Evolutionary conservation across 169 alveolate genomes (phyloP), one percentile per base, ranked within the genome.

Genomic region (Cryptosporidium muris): DNA sequence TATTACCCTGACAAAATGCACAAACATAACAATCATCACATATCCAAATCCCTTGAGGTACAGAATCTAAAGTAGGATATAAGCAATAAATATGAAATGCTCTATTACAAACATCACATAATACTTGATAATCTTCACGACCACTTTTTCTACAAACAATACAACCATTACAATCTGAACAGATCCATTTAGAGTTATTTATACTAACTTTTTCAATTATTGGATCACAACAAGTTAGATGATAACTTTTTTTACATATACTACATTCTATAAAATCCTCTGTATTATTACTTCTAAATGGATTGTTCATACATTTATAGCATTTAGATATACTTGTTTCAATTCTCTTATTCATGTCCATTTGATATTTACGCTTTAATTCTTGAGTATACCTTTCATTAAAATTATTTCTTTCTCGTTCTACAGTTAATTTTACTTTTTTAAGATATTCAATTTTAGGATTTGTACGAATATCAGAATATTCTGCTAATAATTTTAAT

Each of bases 1-100:
- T 43, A 36, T 12, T 2, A 12, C 45, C 14, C 63, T 53, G 68
- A 37, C 85, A 74, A 12, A 51, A 58, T 7, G 85, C 54, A 48
- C 85, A 74, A 1, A 74, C 36, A 45, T 42, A 43, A 14, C 85
- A 74, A 43, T 74, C 85, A 58, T 74, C 49, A 14, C 85, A 74
- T 1, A 53, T 14, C 74, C 85, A 58, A 51, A 74, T 25, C n/a
- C 38, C 43, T 34, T 38, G 40, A 9, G 85, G 67, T 12, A 58
- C 85, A 14, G 38, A 58, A 5, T 37, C 47, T n/a, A 74, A 51
- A 7, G 54, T 74, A 16, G 85, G 85, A 34, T 74, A 25, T 49
- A 74, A 74, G 45, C 85, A 74, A 12, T 42, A 25, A 45, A 43
- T 74, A 43, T 74, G 85, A 37, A 74, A 74, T 11, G 56, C 38